These are phyloP conservation scores for Orbilia ellipsospora DNA, from an alignment of 2,329 filamentous ascomycete genomes.

Conservation along the genomic window DNA sequence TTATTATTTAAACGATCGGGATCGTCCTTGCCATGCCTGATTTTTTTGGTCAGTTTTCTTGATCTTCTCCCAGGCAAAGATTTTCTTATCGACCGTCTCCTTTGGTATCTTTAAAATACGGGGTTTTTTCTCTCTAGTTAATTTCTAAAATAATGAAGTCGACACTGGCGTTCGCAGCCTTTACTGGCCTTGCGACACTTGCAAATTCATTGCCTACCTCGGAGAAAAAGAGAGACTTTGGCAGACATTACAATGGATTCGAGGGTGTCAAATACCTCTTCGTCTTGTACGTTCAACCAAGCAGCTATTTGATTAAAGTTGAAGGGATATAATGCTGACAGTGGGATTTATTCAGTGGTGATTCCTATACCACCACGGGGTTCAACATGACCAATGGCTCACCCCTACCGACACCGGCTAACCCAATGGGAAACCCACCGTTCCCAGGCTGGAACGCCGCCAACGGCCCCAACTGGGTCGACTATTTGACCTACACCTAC, in stretches of 20 bases:
- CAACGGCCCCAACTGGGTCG: constrained; percentile 70
- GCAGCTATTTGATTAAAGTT: neutral
- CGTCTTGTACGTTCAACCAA: constrained; percentile 55
- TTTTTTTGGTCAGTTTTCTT: constrained; percentile 3
- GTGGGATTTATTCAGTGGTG: constrained; percentile 60
- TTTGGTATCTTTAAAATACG: neutral
- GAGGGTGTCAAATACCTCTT: constrained; percentile 58
- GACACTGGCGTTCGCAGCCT: constrained; percentile 41
- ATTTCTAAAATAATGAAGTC: constrained; percentile 33
- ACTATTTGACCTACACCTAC: constrained; percentile 65
- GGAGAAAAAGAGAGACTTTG: constrained; percentile 42
- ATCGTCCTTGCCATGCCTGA: constrained; percentile 13
- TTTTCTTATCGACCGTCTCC: constrained; percentile 12
- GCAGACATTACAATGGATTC: constrained; percentile 55
- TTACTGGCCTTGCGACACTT: constrained; percentile 43
- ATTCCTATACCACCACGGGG: constrained; percentile 63
- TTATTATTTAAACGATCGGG: constrained; percentile 34
- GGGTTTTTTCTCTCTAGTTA: too few relatives aligned
- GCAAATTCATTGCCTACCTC: constrained; percentile 27
- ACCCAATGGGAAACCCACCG: constrained; percentile 63
- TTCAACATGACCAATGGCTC: constrained; percentile 61
- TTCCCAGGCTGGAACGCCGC: constrained; percentile 63
- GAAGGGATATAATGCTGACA: constrained; percentile 3
- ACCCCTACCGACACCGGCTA: constrained; percentile 61
- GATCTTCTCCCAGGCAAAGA: neutral